Percentiles rank a stretch among this genome's conserved stretches.
Evolutionary conservation across 2,329 filamentous ascomycete genomes (phyloP).

Genomic region (Chalara sp.): DNA sequence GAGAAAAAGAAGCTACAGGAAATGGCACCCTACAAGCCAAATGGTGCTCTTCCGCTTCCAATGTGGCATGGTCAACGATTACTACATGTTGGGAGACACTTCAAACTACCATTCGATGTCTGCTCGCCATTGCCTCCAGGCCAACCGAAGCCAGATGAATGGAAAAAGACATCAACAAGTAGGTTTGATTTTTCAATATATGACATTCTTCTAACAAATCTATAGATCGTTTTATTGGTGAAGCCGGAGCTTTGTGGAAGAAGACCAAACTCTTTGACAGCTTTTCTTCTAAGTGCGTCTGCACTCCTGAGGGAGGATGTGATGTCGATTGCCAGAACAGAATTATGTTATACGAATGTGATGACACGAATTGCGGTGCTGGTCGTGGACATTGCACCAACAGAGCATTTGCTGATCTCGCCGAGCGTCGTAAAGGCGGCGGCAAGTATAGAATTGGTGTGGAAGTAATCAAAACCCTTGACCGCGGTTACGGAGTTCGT

Average conservation of each 20-base stretch:
- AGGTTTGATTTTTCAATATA: conserved; percentile 31
- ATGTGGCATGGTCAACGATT: conserved; percentile 71
- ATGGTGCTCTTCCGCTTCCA: conserved; percentile 61
- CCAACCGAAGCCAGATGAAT: conserved; percentile 88
- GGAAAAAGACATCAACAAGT: conserved; percentile 90
- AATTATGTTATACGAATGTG: conserved; percentile 96
- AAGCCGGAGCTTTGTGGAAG: conserved; percentile 74
- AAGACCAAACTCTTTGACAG: conserved; percentile 69
- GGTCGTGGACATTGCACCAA: conserved; percentile 73
- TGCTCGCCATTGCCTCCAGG: conserved; percentile 81
- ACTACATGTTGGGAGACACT: conserved; percentile 68
- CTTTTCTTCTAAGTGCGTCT: conserved; percentile 72
- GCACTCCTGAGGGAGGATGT: conserved; percentile 71
- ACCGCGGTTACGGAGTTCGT: conserved; percentile 86
- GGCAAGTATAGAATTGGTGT: conserved; percentile 89
- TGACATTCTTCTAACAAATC: not conserved
- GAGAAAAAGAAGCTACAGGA: conserved; percentile 46
- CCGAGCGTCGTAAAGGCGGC: conserved; percentile 66
- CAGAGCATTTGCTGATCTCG: conserved; percentile 77
- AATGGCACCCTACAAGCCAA: conserved; percentile 44
- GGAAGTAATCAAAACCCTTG: conserved; percentile 84
- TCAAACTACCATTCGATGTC: conserved; percentile 83
- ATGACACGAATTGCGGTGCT: conserved; percentile 79
- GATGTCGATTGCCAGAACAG: conserved; percentile 88
- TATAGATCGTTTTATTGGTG: conserved; percentile 81